Percentiles rank a stretch among this genome's conserved stretches.
Conservation (phyloP, 768 basidiomycete species). For the Panellus pusillus region DNA sequence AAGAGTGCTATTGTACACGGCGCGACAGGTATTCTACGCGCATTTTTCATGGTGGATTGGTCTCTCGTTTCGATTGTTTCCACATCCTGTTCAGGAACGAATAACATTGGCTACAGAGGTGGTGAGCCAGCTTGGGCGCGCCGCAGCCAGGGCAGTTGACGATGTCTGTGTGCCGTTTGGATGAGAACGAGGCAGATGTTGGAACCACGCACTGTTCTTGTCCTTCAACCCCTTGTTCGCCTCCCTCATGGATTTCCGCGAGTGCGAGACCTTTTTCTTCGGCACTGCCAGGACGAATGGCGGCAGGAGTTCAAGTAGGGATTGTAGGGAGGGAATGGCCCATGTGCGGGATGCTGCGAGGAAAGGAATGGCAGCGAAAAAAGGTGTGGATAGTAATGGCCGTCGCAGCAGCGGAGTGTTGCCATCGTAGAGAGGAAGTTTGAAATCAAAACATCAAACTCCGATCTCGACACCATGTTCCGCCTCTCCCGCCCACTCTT, state of each 20-base stretch:
- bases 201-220: slow-evolving; percentile 68
- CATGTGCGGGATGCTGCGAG: slow-evolving; percentile 27
- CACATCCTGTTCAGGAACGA: slow-evolving; percentile 64
- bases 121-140: slow-evolving; percentile 82
- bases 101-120: slow-evolving; percentile 83
- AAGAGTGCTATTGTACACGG: neutral
- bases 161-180: slow-evolving; percentile 57
- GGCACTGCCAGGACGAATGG: slow-evolving; percentile 90
- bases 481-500: slow-evolving; percentile 73
- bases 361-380: slow-evolving; percentile 25
- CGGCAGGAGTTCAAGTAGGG: slow-evolving; percentile 74
- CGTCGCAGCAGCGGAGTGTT: slow-evolving; percentile 15
- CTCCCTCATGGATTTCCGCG: slow-evolving; percentile 90
- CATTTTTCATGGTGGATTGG: slow-evolving; percentile 15
- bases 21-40: neutral
- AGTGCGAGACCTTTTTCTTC: slow-evolving; percentile 92
- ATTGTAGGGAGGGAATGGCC: slow-evolving; percentile 40
- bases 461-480: slow-evolving; percentile 59
- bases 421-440: slow-evolving; percentile 34
- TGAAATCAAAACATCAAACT: slow-evolving; percentile 36
- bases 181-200: neutral
- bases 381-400: slow-evolving; percentile 16
- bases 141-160: slow-evolving; percentile 92
- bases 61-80: slow-evolving; percentile 46
- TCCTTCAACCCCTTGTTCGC: slow-evolving; percentile 95